These are phyloP conservation scores for Geranomyces michiganensis DNA, from an alignment of 192 early-diverging fungal species.

Conservation along the genomic window DNA sequence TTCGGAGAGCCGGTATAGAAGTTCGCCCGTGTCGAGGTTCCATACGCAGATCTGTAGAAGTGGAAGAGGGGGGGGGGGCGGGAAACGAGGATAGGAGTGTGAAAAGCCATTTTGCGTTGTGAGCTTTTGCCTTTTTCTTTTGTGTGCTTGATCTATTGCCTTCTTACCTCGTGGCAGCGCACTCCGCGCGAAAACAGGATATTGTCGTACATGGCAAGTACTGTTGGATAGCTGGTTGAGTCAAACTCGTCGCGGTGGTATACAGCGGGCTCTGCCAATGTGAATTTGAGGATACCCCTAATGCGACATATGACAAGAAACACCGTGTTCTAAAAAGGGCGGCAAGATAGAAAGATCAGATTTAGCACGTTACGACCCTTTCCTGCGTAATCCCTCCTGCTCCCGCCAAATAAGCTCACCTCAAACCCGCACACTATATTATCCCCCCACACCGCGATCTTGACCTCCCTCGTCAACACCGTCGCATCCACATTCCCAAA, in stretches of 20 bases:
- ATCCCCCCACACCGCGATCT: slow-evolving; percentile 37
- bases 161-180: slow-evolving; percentile 36
- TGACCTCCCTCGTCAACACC: slow-evolving; percentile 37
- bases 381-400: too few species aligned
- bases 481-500: slow-evolving; percentile 26
- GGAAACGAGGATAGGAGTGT: background rate
- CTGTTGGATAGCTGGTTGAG: slow-evolving; percentile 38
- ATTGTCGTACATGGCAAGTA: slow-evolving; percentile 37
- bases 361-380: background rate
- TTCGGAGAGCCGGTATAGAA: slow-evolving; percentile 41
- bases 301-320: slow-evolving; percentile 33
- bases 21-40: slow-evolving; percentile 26
- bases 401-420: slow-evolving; percentile 21
- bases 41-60: slow-evolving; percentile 36
- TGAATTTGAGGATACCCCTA: background rate
- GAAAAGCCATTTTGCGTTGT: too few species aligned
- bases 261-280: slow-evolving; percentile 23
- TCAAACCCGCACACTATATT: slow-evolving; percentile 45
- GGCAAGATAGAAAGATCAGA: background rate
- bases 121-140: too few species aligned
- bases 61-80: background rate
- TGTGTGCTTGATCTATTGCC: too few species aligned
- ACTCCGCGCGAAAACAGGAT: slow-evolving; percentile 38
- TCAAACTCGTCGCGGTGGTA: slow-evolving; percentile 36
- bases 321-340: slow-evolving; percentile 24